Conservation (phyloP, 1,139 yeast genomes). For the Pichia inconspicua region DNA sequence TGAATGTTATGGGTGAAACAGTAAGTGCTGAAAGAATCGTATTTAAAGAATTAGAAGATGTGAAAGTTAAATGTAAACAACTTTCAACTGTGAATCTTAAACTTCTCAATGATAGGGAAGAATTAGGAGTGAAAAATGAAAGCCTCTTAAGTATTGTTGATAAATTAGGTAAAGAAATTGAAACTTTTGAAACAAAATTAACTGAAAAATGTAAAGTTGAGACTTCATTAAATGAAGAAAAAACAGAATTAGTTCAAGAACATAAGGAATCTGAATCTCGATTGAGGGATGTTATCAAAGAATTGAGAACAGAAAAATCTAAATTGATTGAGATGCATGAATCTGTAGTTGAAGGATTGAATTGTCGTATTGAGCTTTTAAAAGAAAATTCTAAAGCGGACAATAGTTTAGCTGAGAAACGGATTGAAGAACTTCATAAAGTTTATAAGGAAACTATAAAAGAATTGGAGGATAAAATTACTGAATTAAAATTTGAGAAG, state of each 20-base stretch:
- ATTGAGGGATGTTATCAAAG: not conserved
- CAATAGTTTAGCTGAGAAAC: not conserved
- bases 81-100: not conserved
- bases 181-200: not conserved
- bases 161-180: not conserved
- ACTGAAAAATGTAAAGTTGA: not conserved
- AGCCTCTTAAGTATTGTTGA: not conserved
- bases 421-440: not conserved
- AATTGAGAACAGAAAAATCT: not conserved
- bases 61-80: not conserved
- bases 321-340: not conserved
- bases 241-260: not conserved
- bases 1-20: constrained; percentile 5
- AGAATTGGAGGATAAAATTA: not conserved
- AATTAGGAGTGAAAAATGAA: not conserved
- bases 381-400: constrained; percentile 1
- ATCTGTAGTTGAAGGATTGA: not conserved
- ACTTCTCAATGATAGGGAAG: constrained; percentile 1
- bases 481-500: not conserved
- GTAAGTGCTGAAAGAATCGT: not conserved
- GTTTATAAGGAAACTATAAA: not conserved
- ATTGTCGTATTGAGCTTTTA: not conserved
- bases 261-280: not conserved
- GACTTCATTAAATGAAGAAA: not conserved
- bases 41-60: constrained; percentile 1